A percentile compares a stretch with the other conserved stretches of the same genome.
Evolutionary conservation across 306 rosid genomes (phyloP).

Genomic region (Cicer chorassanicum): DNA sequence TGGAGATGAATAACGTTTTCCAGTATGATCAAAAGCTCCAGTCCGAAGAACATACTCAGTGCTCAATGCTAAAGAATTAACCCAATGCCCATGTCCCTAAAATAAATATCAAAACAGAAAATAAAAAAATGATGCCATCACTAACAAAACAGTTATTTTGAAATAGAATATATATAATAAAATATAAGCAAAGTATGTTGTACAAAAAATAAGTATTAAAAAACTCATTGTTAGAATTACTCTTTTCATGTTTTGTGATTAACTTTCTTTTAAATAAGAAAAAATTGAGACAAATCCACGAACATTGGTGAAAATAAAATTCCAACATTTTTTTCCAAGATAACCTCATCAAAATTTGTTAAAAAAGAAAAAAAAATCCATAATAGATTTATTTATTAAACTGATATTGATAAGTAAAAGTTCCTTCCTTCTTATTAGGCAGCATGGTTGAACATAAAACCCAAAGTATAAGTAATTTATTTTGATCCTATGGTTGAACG

Average conservation of each 20-base stretch:
- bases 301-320: background rate
- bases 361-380: background rate
- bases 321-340: background rate
- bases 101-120: constrained; percentile 44
- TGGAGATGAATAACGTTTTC: constrained; percentile 74
- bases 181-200: constrained; percentile 6
- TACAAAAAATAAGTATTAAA: background rate
- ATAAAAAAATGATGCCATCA: constrained; percentile 7
- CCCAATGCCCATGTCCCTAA: constrained; percentile 98
- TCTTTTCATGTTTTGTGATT: background rate
- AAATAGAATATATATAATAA: background rate
- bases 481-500: background rate
- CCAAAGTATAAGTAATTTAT: background rate
- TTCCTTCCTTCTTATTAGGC: background rate
- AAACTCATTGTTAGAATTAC: constrained; percentile 3
- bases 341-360: background rate
- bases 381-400: background rate
- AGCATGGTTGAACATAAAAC: background rate
- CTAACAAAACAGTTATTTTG: constrained; percentile 6
- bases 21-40: constrained; percentile 95
- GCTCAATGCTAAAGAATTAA: constrained; percentile 93
- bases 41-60: constrained; percentile 95
- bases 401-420: background rate
- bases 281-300: no score
- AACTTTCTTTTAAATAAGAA: background rate